phyloP scores from a whole-genome alignment of 2,329 filamentous ascomycete species.

The Penicillium sp. region DNA sequence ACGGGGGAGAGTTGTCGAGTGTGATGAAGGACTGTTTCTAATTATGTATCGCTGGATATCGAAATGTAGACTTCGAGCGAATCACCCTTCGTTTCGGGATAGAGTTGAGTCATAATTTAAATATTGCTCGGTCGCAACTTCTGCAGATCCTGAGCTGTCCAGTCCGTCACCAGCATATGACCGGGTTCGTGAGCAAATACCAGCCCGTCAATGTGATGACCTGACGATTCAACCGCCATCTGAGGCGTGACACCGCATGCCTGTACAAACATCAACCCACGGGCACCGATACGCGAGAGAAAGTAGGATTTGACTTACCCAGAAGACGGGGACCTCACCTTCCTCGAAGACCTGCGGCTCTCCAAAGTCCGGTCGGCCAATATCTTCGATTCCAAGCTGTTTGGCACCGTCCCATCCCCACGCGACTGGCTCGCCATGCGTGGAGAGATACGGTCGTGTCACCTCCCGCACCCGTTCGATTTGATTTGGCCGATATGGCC shows the following conservation, averaged over 20 bases:
- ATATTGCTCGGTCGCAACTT: constrained; percentile 11
- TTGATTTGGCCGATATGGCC: constrained; percentile 53
- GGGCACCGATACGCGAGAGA: constrained; percentile 18
- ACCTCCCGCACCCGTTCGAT: constrained; percentile 55
- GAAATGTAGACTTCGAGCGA: background rate
- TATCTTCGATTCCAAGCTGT: constrained; percentile 55
- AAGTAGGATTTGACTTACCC: constrained; percentile 19
- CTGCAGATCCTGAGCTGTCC: constrained; percentile 41
- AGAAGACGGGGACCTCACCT: constrained; percentile 39
- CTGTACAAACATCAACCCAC: constrained; percentile 59
- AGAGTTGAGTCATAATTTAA: background rate
- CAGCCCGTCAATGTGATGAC: constrained; percentile 48
- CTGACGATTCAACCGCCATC: constrained; percentile 59
- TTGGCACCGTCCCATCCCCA: constrained; percentile 62
- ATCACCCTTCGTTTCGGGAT: background rate
- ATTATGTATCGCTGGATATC: background rate
- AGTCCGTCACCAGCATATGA: constrained; percentile 62
- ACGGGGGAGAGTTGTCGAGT: constrained; percentile 57
- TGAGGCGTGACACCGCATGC: constrained; percentile 67
- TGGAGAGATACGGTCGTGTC: constrained; percentile 55
- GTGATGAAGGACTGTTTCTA: constrained; percentile 53
- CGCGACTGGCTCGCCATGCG: constrained; percentile 64
- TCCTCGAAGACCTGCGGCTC: constrained; percentile 44
- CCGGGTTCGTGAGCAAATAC: constrained; percentile 63
- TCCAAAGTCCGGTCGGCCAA: constrained; percentile 58